These are phyloP conservation scores for Achaetomium macrosporum DNA, from an alignment of 2,329 filamentous ascomycete genomes.

Conservation along the genomic window DNA sequence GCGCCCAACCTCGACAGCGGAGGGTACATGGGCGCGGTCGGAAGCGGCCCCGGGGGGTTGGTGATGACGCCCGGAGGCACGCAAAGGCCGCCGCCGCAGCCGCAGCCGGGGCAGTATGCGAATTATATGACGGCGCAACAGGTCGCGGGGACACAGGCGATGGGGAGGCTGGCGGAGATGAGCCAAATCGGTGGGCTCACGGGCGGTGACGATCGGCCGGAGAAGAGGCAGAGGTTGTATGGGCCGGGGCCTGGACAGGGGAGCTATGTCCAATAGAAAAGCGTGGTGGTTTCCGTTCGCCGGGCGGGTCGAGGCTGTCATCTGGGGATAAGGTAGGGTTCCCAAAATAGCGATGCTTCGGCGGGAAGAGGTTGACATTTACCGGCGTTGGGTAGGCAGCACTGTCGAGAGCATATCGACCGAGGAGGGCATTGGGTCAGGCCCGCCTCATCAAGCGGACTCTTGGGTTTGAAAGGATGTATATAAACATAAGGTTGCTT, in stretches of 20 bases:
- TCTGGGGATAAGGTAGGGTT: no score
- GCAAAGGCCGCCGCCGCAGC: constrained; percentile 26
- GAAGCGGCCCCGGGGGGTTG: constrained; percentile 36
- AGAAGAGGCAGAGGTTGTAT: constrained; percentile 50
- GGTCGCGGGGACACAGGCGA: constrained; percentile 1
- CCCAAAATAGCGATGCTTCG: no score
- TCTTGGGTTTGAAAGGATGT: no score
- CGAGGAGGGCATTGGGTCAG: no score
- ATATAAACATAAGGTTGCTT: no score
- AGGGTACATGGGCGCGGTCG: constrained; percentile 39
- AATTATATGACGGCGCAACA: constrained; percentile 14
- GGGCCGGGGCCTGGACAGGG: constrained; percentile 34
- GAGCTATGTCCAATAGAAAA: constrained; percentile 18
- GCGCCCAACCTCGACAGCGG: constrained; percentile 39
- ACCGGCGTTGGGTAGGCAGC: no score
- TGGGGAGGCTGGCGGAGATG: constrained; percentile 8
- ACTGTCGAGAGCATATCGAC: no score
- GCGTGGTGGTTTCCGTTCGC: no score
- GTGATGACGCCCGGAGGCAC: constrained; percentile 35
- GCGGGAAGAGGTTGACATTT: no score
- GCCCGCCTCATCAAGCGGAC: no score
- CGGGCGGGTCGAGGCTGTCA: no score
- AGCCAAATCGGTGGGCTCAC: constrained; percentile 20
- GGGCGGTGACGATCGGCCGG: constrained; percentile 36
- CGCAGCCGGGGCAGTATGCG: constrained; percentile 9